These are phyloP conservation scores for Barnettozyma sucrosica DNA, from an alignment of 805 yeast genomes.

Conservation along the genomic window DNA sequence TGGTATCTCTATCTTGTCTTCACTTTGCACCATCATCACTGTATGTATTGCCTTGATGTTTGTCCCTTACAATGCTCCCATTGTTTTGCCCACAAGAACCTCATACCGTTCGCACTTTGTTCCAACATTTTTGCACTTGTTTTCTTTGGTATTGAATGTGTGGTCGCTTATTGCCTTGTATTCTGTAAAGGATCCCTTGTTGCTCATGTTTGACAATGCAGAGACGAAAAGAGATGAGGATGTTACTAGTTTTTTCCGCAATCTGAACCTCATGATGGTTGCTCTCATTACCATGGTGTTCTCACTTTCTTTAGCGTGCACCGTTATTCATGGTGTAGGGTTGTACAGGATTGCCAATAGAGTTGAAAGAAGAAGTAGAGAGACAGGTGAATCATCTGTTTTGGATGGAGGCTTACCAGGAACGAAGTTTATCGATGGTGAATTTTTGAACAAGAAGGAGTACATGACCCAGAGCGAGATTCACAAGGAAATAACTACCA, in stretches of 20 bases:
- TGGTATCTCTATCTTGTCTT: background rate
- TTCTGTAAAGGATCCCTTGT: background rate
- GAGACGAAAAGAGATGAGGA: background rate
- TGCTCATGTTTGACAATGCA: background rate
- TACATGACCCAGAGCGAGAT: background rate
- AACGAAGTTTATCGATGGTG: background rate
- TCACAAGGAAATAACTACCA: background rate
- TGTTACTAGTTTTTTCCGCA: background rate
- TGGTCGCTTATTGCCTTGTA: background rate
- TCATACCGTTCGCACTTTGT: background rate
- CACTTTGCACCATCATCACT: background rate
- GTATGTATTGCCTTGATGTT: background rate
- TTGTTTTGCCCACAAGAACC: background rate
- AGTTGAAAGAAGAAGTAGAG: background rate
- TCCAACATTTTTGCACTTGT: background rate
- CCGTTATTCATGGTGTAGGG: background rate
- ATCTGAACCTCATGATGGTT: background rate
- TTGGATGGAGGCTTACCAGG: background rate
- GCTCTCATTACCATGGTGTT: background rate
- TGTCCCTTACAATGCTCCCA: background rate
- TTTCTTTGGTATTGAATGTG: background rate
- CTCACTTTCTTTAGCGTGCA: background rate
- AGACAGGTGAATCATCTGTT: background rate
- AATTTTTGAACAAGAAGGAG: background rate
- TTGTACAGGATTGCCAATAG: conserved; percentile 1